phyloP scores from a whole-genome alignment of 1,284 basidiomycete genomes.

The Malassezia arunalokei region DNA sequence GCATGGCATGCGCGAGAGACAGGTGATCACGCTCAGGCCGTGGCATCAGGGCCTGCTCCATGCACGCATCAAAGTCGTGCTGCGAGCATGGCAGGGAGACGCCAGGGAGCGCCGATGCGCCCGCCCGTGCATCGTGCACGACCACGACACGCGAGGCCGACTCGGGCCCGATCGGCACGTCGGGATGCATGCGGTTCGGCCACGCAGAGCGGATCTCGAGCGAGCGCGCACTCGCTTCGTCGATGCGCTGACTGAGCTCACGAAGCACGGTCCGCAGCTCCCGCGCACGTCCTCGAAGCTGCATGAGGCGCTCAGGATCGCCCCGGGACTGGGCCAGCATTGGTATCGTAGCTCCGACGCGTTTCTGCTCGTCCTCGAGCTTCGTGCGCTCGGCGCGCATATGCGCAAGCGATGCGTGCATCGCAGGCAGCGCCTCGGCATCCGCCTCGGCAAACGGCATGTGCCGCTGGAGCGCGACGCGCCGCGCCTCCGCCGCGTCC shows the following conservation, averaged over 20 bases:
- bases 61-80: background rate
- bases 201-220: constrained; percentile 11
- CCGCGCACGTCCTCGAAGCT: constrained; percentile 7
- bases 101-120: background rate
- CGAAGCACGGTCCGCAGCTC: constrained; percentile 9
- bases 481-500: constrained; percentile 5
- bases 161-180: constrained; percentile 6
- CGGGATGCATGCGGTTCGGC: constrained; percentile 15
- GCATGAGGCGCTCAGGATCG: background rate
- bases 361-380: constrained; percentile 7
- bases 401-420: background rate
- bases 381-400: background rate
- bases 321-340: background rate
- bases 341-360: constrained; percentile 1
- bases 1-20: constrained; percentile 46
- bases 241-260: background rate
- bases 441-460: constrained; percentile 8
- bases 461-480: background rate
- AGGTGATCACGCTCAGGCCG: constrained; percentile 33
- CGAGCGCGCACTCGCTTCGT: background rate
- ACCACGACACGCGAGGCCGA: background rate
- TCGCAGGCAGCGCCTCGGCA: background rate
- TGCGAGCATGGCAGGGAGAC: constrained; percentile 4
- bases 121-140: constrained; percentile 7
- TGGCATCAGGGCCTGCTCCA: background rate